A percentile compares a stretch with the other conserved stretches of the same genome.
phyloP scores from a whole-genome alignment of 768 basidiomycete species.

The Mrakia frigida region DNA sequence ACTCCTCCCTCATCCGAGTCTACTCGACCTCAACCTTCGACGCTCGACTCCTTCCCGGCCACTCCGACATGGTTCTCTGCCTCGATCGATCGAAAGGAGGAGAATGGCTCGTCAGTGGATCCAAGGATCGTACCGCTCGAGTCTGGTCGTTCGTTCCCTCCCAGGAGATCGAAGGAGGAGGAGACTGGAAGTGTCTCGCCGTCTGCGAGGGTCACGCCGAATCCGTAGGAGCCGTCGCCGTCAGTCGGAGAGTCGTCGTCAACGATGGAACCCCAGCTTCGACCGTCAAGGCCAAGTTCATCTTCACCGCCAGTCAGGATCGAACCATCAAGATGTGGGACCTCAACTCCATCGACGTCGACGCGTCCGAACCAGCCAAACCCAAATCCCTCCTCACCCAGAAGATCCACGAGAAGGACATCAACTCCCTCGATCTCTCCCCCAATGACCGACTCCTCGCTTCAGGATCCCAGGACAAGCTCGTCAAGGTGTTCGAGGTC shows the following conservation, averaged over 20 bases:
- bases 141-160: constrained; percentile 59
- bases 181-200: constrained; percentile 68
- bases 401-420: constrained; percentile 96
- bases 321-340: constrained; percentile 99
- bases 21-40: constrained; percentile 73
- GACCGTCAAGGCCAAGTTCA: constrained; percentile 51
- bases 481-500: constrained; percentile 82
- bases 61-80: constrained; percentile 84
- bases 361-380: constrained; percentile 45
- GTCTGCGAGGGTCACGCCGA: constrained; percentile 91
- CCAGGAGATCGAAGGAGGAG: constrained; percentile 37
- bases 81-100: constrained; percentile 67
- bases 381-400: constrained; percentile 76
- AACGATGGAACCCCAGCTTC: constrained; percentile 35
- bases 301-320: constrained; percentile 95
- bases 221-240: constrained; percentile 80
- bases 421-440: constrained; percentile 89
- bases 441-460: constrained; percentile 83
- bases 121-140: constrained; percentile 83
- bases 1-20: constrained; percentile 88
- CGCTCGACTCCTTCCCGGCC: constrained; percentile 78
- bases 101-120: constrained; percentile 74
- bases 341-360: constrained; percentile 48
- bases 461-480: constrained; percentile 93
- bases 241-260: constrained; percentile 55